These are phyloP conservation scores for Mycena belliarum DNA, from an alignment of 768 basidiomycete species.

Conservation along the genomic window DNA sequence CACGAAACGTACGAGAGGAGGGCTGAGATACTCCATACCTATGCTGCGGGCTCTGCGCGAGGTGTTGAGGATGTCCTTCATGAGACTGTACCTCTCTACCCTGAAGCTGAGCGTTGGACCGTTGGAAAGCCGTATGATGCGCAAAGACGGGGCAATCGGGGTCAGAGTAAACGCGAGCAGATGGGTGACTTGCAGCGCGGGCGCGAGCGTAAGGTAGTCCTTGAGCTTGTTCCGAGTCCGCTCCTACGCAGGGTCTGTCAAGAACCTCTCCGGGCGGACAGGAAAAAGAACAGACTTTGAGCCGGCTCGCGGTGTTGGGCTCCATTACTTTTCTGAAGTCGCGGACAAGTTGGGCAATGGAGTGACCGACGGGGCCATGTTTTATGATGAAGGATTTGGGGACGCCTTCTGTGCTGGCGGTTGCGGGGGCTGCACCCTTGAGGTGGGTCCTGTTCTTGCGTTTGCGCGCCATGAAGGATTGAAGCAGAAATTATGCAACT, in stretches of 20 bases:
- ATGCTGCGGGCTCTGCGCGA: slow-evolving; percentile 70
- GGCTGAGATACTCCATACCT: slow-evolving; percentile 87
- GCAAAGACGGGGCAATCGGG: slow-evolving; percentile 79
- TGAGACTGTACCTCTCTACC: slow-evolving; percentile 88
- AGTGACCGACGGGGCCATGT: slow-evolving; percentile 89
- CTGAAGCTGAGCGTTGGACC: slow-evolving; percentile 95
- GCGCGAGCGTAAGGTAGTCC: slow-evolving; percentile 92
- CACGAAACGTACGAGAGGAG: slow-evolving; percentile 72
- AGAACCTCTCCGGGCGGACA: not conserved
- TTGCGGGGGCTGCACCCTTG: slow-evolving; percentile 50
- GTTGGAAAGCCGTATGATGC: slow-evolving; percentile 82
- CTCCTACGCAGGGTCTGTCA: slow-evolving; percentile 65
- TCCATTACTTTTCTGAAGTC: slow-evolving; percentile 97
- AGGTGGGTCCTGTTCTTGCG: slow-evolving; percentile 83
- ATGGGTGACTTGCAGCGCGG: slow-evolving; percentile 88
- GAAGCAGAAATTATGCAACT: not conserved
- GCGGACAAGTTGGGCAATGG: slow-evolving; percentile 84
- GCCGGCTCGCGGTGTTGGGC: slow-evolving; percentile 91
- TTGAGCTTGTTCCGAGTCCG: slow-evolving; percentile 86
- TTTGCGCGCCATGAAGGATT: slow-evolving; percentile 63
- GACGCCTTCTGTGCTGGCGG: slow-evolving; percentile 31
- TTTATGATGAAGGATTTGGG: slow-evolving; percentile 98
- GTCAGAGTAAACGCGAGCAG: slow-evolving; percentile 90
- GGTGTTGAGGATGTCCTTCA: slow-evolving; percentile 76
- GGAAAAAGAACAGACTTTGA: slow-evolving; percentile 58